A percentile compares a stretch with the other conserved stretches of the same genome.
Evolutionary conservation across 2,329 filamentous ascomycete genomes (phyloP).

Genomic region (Mycogone perniciosa): DNA sequence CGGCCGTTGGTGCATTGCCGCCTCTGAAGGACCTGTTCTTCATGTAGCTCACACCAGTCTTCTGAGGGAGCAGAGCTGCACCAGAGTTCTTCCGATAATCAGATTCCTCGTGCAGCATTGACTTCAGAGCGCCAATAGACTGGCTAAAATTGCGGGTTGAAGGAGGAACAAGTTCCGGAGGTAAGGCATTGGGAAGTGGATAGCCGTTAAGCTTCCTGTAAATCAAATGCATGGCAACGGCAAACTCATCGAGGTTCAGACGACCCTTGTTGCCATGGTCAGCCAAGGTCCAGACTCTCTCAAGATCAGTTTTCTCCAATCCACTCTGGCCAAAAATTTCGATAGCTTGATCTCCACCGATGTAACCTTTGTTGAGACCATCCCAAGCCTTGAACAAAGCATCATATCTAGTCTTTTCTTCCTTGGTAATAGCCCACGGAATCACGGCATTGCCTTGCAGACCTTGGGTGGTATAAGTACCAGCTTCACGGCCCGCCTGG

Average conservation of each 20-base stretch:
- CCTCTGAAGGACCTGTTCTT: constrained; percentile 90
- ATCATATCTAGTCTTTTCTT: constrained; percentile 96
- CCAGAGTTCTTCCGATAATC: constrained; percentile 84
- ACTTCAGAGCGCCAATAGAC: constrained; percentile 90
- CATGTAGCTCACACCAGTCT: constrained; percentile 95
- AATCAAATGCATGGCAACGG: constrained; percentile 97
- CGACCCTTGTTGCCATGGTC: constrained; percentile 92
- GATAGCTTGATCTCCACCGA: constrained; percentile 85
- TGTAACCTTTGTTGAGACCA: constrained; percentile 85
- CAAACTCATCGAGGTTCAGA: constrained; percentile 93
- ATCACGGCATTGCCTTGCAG: constrained; percentile 91
- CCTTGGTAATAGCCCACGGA: constrained; percentile 97
- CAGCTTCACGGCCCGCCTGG: constrained; percentile 81
- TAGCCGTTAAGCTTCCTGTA: constrained; percentile 97
- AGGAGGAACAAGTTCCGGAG: constrained; percentile 86
- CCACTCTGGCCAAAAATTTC: constrained; percentile 97
- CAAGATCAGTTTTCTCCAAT: constrained; percentile 80
- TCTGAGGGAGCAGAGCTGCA: constrained; percentile 84
- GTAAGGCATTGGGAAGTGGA: constrained; percentile 78
- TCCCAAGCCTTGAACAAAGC: constrained; percentile 95
- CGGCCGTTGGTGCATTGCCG: constrained; percentile 47
- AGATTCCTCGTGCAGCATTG: constrained; percentile 80
- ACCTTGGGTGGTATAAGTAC: constrained; percentile 75
- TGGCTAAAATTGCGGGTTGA: constrained; percentile 90
- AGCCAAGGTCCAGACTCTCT: constrained; percentile 89